A percentile compares a stretch with the other conserved stretches of the same genome.
These are phyloP conservation scores for Cyberlindnera samutprakarnensis DNA, from an alignment of 805 yeast species.

Conservation along the genomic window DNA sequence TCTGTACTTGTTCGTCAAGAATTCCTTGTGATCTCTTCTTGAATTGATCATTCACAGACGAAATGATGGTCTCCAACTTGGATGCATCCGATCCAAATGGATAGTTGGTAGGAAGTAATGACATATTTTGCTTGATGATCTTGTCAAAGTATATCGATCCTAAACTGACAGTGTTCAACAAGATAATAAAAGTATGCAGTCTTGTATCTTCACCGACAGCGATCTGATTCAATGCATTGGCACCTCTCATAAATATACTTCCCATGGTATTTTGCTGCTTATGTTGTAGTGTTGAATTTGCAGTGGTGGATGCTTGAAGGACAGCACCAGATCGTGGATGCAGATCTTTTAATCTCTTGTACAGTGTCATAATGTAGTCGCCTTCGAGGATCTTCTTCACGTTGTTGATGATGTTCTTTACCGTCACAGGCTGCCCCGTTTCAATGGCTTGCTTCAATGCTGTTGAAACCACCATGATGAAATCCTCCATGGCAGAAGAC, in stretches of 20 bases:
- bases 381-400: slow-evolving; percentile 53
- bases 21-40: slow-evolving; percentile 23
- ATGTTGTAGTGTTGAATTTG: slow-evolving; percentile 12
- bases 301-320: slow-evolving; percentile 14
- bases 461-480: slow-evolving; percentile 64
- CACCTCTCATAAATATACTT: slow-evolving; percentile 34
- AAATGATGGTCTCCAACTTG: slow-evolving; percentile 21
- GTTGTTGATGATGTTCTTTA: slow-evolving; percentile 46
- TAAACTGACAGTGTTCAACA: slow-evolving; percentile 65
- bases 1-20: slow-evolving; percentile 32
- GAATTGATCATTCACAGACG: slow-evolving; percentile 18
- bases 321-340: slow-evolving; percentile 33
- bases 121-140: slow-evolving; percentile 24
- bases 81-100: slow-evolving; percentile 30
- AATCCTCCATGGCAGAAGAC: slow-evolving; percentile 82
- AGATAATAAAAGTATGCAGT: slow-evolving; percentile 53
- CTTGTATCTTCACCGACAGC: slow-evolving; percentile 36
- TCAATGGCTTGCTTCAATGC: slow-evolving; percentile 59
- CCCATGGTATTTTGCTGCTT: slow-evolving; percentile 16
- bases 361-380: slow-evolving; percentile 54
- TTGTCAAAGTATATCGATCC: slow-evolving; percentile 50
- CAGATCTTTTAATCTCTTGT: slow-evolving; percentile 36
- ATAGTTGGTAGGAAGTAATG: slow-evolving; percentile 27
- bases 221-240: slow-evolving; percentile 34
- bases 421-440: slow-evolving; percentile 55